Percentiles rank a stretch among this genome's conserved stretches.
Evolutionary conservation across 2,329 filamentous ascomycete genomes (phyloP).

Genomic region (Claviceps humidiphila): DNA sequence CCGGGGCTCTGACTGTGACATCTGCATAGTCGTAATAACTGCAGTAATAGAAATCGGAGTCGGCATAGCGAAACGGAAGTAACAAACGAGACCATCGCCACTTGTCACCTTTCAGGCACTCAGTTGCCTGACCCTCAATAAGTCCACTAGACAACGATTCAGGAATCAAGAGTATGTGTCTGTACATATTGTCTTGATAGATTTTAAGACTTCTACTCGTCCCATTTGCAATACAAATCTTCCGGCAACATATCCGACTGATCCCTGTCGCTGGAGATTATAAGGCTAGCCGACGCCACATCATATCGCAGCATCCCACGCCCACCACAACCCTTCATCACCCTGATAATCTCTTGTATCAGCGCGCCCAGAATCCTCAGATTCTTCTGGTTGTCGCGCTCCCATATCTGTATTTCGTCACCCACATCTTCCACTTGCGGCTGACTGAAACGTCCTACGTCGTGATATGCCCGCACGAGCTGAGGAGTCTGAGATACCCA

Average conservation of each 20-base stretch:
- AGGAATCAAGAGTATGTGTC: too few species aligned
- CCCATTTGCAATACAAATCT: constrained; percentile 5
- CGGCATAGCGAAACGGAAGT: too few species aligned
- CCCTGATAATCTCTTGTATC: constrained; percentile 11
- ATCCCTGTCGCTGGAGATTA: neutral
- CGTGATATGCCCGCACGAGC: constrained; percentile 31
- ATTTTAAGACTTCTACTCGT: neutral
- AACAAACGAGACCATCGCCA: too few species aligned
- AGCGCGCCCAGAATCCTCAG: constrained; percentile 19
- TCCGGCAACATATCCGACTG: neutral
- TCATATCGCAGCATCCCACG: neutral
- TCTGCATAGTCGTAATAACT: too few species aligned
- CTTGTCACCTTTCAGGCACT: too few species aligned
- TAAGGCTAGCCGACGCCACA: neutral
- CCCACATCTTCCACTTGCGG: constrained; percentile 20
- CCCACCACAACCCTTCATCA: neutral
- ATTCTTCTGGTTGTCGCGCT: constrained; percentile 17
- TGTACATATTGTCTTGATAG: too few species aligned
- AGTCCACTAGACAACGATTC: too few species aligned
- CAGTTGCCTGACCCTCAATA: too few species aligned
- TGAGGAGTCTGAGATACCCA: constrained; percentile 34
- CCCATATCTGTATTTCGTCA: constrained; percentile 20
- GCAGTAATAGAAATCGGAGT: too few species aligned
- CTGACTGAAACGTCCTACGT: constrained; percentile 19
- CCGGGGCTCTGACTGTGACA: too few species aligned